Evolutionary conservation across 345 rosid genomes (phyloP), one percentile per base, ranked within the genome.

Genomic region (Camelina hispida): DNA sequence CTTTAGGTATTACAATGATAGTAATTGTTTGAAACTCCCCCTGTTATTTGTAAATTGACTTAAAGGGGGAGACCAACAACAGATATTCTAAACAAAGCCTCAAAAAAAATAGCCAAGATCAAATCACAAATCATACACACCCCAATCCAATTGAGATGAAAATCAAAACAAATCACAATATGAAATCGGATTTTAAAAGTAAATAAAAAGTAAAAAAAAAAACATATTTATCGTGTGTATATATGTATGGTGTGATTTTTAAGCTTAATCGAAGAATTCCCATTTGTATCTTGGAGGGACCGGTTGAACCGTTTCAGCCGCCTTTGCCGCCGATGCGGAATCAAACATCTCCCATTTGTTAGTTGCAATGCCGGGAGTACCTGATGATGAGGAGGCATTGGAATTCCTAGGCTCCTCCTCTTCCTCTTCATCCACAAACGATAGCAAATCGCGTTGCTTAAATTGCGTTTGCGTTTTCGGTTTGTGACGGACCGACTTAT

Each of bases 271-370:
- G 66, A 89, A 87, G 77, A 95, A 86, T 74, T 95, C 99, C 99
- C 99, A 93, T 34, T 87, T 85, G 78, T 87, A 95, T 80, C 86
- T 86, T 5, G 97, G 96, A 60, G 86, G 91, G 17, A 74, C 81
- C 54, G 80, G 78, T 72, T 80, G 81, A 73, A 61, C 48, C 20
- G 85, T 17, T 77, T 66, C 67, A 2, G 12, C 72, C 44, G 80
- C 40, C 34, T 87, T 76, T 2, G 76, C 38, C 46, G 79, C 63
- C 32, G 88, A 76, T 10, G 86, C 58, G n/a, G 91, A 68, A 72
- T 89, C 98, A 64, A 93, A 89, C 47, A 90, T 91, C 81, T 95
- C 98, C 99, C 99, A 90, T 46, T 89, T 82, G 0, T 89, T 88
- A 28, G 88, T 83, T 4, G 80, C 92, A 62, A 68, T 87, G 9